These are phyloP conservation scores for Ustilago lituana DNA, from an alignment of 1,284 basidiomycete species.

Conservation along the genomic window DNA sequence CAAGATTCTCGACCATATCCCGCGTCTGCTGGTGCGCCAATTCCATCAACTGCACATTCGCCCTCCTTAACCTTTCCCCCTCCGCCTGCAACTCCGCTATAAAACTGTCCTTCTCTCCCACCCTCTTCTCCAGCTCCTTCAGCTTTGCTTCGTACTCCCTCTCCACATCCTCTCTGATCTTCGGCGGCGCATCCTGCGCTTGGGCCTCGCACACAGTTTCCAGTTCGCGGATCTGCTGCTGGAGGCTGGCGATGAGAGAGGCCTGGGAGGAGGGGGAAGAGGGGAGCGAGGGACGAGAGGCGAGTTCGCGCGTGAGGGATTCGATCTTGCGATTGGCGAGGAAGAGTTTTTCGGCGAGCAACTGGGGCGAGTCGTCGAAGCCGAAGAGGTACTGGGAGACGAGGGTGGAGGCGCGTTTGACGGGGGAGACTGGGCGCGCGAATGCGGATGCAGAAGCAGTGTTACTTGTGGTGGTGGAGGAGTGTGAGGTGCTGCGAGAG, in stretches of 20 bases:
- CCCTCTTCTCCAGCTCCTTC: slow-evolving; percentile 13
- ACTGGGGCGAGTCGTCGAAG: slow-evolving; percentile 51
- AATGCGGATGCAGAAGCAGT: slow-evolving; percentile 13
- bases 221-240: slow-evolving; percentile 53
- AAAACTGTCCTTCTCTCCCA: slow-evolving; percentile 51
- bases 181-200: slow-evolving; percentile 49
- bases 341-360: slow-evolving; percentile 61
- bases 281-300: slow-evolving; percentile 44
- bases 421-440: slow-evolving; percentile 52
- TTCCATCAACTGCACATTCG: slow-evolving; percentile 45
- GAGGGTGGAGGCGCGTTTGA: too few species aligned
- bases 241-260: slow-evolving; percentile 37
- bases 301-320: slow-evolving; percentile 38
- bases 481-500: slow-evolving; percentile 12
- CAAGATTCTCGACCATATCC: slow-evolving; percentile 44
- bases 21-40: slow-evolving; percentile 53
- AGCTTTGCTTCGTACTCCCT: slow-evolving; percentile 37
- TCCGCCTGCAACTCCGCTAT: slow-evolving; percentile 46
- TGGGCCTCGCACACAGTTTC: slow-evolving; percentile 61
- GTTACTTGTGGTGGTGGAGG: slow-evolving; percentile 7
- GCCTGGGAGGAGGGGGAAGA: slow-evolving; percentile 27
- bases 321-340: slow-evolving; percentile 47
- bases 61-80: slow-evolving; percentile 31
- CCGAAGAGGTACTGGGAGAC: slow-evolving; percentile 27
- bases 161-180: slow-evolving; percentile 62